Evolutionary conservation across 805 yeast genomes (phyloP), one percentile per base, ranked within the genome.

Genomic region (Yarrowia keelungensis): DNA sequence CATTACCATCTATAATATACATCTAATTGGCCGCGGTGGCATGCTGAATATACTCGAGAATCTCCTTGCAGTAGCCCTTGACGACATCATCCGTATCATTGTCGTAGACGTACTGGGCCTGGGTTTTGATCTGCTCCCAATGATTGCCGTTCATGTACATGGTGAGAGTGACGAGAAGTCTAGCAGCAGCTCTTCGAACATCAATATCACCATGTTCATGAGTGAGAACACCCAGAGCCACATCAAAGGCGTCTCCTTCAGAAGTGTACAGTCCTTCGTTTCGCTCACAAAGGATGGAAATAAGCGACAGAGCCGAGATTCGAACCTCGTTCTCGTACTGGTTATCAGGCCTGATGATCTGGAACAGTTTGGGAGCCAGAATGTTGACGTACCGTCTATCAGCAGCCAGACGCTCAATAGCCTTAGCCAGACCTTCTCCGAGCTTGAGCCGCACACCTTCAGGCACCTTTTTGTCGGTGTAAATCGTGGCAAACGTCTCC

Each of bases 301-400:
- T 85, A 85, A 73, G 92, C 85, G 45, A 89, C 86, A 93, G 84
- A 0, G 97, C 85, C 1, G 98, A 93, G 89, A 92, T 88, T 72
- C 98, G 81, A 47, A 92, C 71, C 47, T 88, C 65, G 32, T 45
- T 16, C 36, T 59, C 65, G 16, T 43, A 59, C 41, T 42, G 36
- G 42, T 45, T 59, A 7, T 43, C 50, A 1, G 65, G 65, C 2
- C 65, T 35, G 83, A 69, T 83, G 80, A 71, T 92, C 97, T 1
- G 67, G 67, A 14, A 61, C 64, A 0, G 72, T 51, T 59, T 59
- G 35, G 65, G 65, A 7, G 51, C 50, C 22, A 59, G 51, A 19
- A 59, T 35, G 51, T 59, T 45, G 42, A 42, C 65, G 12, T 59
- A 45, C 4, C 41, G 41, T 35, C 65, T 8, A 35, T 74, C 38